These are phyloP conservation scores for Dendrocalamus sinicus DNA, from an alignment of 176 grass and related monocot genomes.

Conservation along the genomic window DNA sequence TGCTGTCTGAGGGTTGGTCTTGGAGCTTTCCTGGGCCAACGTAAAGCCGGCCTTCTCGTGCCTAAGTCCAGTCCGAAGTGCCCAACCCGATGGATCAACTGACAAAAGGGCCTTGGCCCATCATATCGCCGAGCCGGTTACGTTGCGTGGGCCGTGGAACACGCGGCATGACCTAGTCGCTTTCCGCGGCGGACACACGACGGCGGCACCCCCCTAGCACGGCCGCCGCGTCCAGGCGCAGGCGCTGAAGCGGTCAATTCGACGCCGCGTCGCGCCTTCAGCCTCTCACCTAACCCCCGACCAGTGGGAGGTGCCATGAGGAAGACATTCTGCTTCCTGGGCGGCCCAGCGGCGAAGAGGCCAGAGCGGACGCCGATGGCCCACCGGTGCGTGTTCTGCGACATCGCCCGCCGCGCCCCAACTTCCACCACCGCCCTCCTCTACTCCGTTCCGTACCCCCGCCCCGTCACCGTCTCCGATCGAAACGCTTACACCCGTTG, in stretches of 20 bases:
- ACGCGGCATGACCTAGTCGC: neutral
- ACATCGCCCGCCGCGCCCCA: conserved; percentile 62
- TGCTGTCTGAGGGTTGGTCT: neutral
- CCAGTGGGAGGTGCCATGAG: conserved; percentile 34
- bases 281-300: neutral
- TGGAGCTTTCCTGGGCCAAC: neutral
- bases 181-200: conserved; percentile 21
- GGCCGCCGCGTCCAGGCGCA: conserved; percentile 19
- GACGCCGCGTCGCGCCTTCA: conserved; percentile 23
- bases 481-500: neutral
- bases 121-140: neutral
- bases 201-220: conserved; percentile 32
- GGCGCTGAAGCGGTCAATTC: conserved; percentile 36
- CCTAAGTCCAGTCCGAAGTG: neutral
- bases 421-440: conserved; percentile 55
- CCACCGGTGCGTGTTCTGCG: conserved; percentile 79
- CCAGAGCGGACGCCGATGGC: conserved; percentile 29
- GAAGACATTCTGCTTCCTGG: conserved; percentile 56
- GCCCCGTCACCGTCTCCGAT: conserved; percentile 18
- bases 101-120: neutral
- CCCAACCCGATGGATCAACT: neutral
- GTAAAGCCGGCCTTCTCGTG: too few species aligned
- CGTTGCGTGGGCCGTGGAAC: neutral
- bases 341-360: conserved; percentile 30
- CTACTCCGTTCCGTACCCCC: conserved; percentile 65